phyloP scores from a whole-genome alignment of 495 filamentous ascomycete genomes.

The Penicillium diatomitis region DNA sequence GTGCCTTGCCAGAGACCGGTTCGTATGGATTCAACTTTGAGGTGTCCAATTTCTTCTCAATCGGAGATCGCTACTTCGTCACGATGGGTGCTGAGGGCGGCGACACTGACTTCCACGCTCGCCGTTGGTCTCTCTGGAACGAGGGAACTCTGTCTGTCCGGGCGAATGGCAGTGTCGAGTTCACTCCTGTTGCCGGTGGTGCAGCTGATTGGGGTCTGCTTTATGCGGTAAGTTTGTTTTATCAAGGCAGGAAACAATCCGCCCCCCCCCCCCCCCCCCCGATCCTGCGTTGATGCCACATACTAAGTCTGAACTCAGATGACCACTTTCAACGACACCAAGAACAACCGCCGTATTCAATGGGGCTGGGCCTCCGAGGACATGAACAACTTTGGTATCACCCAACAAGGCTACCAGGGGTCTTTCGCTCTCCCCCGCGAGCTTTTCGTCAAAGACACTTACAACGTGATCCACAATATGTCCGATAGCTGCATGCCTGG shows the following conservation, averaged over 20 bases:
- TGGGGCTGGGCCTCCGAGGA: constrained; percentile 13
- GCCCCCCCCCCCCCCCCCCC: no score
- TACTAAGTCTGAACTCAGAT: background rate
- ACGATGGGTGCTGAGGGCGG: constrained; percentile 12
- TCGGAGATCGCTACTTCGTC: constrained; percentile 10
- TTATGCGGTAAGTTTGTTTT: constrained; percentile 5
- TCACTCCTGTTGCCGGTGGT: constrained; percentile 8
- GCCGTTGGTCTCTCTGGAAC: constrained; percentile 11
- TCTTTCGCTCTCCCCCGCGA: constrained; percentile 7
- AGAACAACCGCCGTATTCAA: constrained; percentile 12
- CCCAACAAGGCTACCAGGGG: constrained; percentile 11
- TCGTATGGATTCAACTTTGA: constrained; percentile 12
- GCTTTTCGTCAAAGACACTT: constrained; percentile 9
- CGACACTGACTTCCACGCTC: constrained; percentile 9
- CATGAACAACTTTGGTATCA: constrained; percentile 7
- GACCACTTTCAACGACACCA: constrained; percentile 7
- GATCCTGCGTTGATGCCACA: background rate
- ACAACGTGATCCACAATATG: background rate
- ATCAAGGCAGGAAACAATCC: background rate
- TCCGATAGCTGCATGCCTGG: background rate
- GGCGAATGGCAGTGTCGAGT: constrained; percentile 9
- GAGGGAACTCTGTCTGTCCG: constrained; percentile 9
- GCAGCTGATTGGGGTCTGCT: constrained; percentile 9
- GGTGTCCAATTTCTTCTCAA: constrained; percentile 11
- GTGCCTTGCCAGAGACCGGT: constrained; percentile 6